Evolutionary conservation across 164 flowering plant species (phyloP), one percentile per base, ranked within the genome.

Genomic region (Brasenia schreberi): DNA sequence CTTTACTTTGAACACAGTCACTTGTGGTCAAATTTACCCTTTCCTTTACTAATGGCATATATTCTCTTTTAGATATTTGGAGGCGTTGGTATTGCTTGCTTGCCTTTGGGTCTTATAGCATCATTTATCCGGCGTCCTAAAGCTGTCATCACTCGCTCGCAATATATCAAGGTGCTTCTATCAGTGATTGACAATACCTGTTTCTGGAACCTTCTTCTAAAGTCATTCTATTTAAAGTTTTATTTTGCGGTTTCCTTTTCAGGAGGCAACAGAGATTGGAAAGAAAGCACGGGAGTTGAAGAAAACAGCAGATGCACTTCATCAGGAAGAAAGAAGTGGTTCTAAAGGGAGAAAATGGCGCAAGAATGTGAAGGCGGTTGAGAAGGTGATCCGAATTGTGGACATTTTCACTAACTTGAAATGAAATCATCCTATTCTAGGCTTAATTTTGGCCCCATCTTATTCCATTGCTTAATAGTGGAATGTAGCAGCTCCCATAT

Each of bases 101-200:
- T 94, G 63, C 99, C 97, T 62, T 63, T 94, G 74, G 96, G 97
- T 59, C 96, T 89, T 67, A 84, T 94, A 65, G 83, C 81, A 80
- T 79, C 97, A 62, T 91, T 94, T 76, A 75, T 94, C 64, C 76
- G 92, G 77, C 97, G 98, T 42, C 97, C 98, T 33, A 93, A 89
- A 76, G 96, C 97, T 76, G 98, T 94, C 59, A 94, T 94, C 58
- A 94, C 97, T 70, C 94, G 97, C 18, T 94, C 98, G 52, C 98
- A 94, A 79, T 94, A 90, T 68, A 90, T 94, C 69, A 94, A 94
- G 97, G 98, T 94, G 73, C 70, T 53, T 63, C 10, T 27, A 59
- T 11, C 19, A 16, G 5, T n/a, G 12, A 18, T 39, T 45, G 52
- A 11, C 52, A 45, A 45, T 7, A 45, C 0, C 1, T 45, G 7